phyloP scores from a whole-genome alignment of 441 rosid genomes.

The Syzygium malaccense region DNA sequence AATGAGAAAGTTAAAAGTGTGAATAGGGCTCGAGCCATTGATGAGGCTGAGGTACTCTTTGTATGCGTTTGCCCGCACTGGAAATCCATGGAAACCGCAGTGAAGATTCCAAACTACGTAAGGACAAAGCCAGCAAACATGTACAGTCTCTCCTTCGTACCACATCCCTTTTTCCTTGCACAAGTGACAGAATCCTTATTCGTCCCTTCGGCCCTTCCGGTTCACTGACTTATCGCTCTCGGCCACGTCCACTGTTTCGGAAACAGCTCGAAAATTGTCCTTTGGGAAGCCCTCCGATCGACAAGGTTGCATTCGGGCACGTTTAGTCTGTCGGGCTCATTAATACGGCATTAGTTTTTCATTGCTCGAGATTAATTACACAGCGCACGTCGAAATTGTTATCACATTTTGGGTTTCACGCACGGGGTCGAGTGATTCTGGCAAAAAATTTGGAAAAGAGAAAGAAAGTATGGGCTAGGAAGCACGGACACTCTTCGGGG shows the following conservation, averaged over 20 bases:
- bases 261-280: background rate
- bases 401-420: background rate
- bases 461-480: background rate
- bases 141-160: background rate
- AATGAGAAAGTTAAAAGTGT: background rate
- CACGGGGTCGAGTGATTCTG: background rate
- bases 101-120: slow-evolving; percentile 16
- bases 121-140: background rate
- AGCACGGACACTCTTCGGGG: too few species aligned
- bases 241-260: background rate
- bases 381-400: background rate
- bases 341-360: background rate
- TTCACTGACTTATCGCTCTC: background rate
- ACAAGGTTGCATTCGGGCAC: background rate
- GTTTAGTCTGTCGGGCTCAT: background rate
- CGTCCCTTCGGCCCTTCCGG: background rate
- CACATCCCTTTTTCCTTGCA: background rate
- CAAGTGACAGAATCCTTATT: slow-evolving; percentile 5
- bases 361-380: background rate
- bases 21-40: background rate
- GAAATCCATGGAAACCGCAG: slow-evolving; percentile 8
- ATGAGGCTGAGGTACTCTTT: background rate
- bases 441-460: background rate
- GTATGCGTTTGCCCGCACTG: background rate
- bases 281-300: background rate